A percentile compares a stretch with the other conserved stretches of the same genome.
Evolutionary conservation across 495 filamentous ascomycete species (phyloP).

Genomic region (Amniculicola lignicola): DNA sequence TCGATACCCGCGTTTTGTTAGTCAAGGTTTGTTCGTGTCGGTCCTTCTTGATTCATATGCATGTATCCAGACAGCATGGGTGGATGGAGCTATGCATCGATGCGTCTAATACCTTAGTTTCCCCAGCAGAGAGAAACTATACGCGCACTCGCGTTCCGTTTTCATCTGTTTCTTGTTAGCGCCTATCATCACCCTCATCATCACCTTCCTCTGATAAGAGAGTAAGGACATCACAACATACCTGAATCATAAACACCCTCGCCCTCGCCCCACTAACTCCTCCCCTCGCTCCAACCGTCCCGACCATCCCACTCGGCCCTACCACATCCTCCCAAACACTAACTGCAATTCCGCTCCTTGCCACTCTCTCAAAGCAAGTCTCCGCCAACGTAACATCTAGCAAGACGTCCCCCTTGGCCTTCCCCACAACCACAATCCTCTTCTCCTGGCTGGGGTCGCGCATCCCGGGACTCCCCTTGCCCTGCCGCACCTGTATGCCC

Average conservation of each 20-base stretch:
- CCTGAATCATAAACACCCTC: conserved; percentile 79
- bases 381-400: conserved; percentile 82
- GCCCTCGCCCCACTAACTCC: conserved; percentile 66
- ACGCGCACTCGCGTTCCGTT: conserved; percentile 33
- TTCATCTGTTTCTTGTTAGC: conserved; percentile 28
- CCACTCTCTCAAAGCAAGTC: conserved; percentile 79
- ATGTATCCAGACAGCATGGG: no score
- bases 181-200: not conserved
- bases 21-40: no score
- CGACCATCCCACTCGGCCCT: conserved; percentile 65
- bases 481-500: conserved; percentile 34
- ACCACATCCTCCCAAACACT: conserved; percentile 80
- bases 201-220: not conserved
- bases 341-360: conserved; percentile 77
- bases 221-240: conserved; percentile 25
- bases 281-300: conserved; percentile 63
- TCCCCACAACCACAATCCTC: conserved; percentile 70
- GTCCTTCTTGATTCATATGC: no score
- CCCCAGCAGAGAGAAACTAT: conserved; percentile 36
- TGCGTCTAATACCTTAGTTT: conserved; percentile 36
- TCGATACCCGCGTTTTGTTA: no score
- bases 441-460: conserved; percentile 58
- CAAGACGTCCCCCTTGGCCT: conserved; percentile 63
- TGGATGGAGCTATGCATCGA: no score
- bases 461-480: conserved; percentile 33